Conservation (phyloP, 2,329 filamentous ascomycete genomes). For the Sphaerostilbella broomeana region DNA sequence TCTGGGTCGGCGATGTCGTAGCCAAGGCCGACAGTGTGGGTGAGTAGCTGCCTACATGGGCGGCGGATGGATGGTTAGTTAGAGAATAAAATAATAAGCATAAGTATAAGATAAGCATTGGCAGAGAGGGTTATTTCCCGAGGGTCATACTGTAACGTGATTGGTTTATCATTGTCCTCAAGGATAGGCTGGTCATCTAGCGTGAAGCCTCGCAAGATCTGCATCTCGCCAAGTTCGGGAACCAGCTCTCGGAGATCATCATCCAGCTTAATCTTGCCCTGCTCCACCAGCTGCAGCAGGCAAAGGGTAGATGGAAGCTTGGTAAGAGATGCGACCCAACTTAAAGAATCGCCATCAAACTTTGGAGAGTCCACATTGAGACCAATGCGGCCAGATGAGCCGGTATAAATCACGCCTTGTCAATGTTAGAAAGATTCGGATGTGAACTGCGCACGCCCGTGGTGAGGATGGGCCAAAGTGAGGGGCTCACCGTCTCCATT, state of each 20-base stretch:
- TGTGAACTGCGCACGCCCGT: not conserved
- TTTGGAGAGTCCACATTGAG: conserved; percentile 22
- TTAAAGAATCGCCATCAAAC: conserved; percentile 29
- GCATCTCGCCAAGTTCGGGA: conserved; percentile 28
- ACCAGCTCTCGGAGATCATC: conserved; percentile 29
- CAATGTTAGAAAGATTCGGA: not conserved
- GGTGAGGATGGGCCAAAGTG: not conserved
- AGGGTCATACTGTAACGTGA: conserved; percentile 31
- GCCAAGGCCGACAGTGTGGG: conserved; percentile 42
- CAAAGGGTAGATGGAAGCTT: conserved; percentile 34
- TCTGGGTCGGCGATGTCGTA: conserved; percentile 37
- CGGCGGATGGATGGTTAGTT: too few relatives aligned
- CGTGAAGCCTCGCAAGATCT: conserved; percentile 34
- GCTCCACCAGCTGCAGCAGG: conserved; percentile 36
- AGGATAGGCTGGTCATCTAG: conserved; percentile 30
- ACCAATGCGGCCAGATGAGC: conserved; percentile 30
- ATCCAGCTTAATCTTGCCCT: conserved; percentile 28
- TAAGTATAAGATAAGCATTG: too few relatives aligned
- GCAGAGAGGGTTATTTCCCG: too few relatives aligned
- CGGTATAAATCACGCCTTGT: conserved; percentile 29
- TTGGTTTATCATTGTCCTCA: conserved; percentile 28
- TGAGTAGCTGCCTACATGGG: conserved; percentile 31
- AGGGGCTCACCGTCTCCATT: conserved; percentile 23
- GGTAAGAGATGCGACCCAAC: conserved; percentile 36
- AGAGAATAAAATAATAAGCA: too few relatives aligned